Conservation (phyloP, 305 asterid species). For the Salvia sclarea region DNA sequence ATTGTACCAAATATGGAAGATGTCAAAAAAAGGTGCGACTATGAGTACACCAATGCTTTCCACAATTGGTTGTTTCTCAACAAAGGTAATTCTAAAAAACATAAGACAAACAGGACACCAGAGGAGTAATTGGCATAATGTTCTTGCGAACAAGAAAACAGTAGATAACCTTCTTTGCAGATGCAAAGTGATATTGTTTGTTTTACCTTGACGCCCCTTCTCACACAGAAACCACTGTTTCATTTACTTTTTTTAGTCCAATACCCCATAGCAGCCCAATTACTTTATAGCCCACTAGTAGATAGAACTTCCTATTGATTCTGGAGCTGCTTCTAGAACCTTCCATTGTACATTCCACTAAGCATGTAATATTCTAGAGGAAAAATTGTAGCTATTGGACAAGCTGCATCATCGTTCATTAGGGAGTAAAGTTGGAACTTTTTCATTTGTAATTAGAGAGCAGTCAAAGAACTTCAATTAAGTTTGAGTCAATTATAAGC, state of each 20-base stretch:
- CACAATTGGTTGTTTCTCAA: not conserved
- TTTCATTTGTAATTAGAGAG: not conserved
- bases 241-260: not conserved
- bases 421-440: not conserved
- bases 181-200: conserved; percentile 1
- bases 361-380: not conserved
- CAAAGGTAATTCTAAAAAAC: not conserved
- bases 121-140: not conserved
- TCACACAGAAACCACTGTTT: not conserved
- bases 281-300: too few relatives aligned
- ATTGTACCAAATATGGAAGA: conserved; percentile 8
- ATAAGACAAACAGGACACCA: not conserved
- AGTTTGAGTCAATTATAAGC: not conserved
- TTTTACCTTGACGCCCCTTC: conserved; percentile 9
- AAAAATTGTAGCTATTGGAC: not conserved
- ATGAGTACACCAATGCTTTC: not conserved
- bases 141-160: not conserved
- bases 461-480: not conserved
- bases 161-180: not conserved
- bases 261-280: not conserved
- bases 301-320: not conserved
- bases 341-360: not conserved
- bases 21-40: not conserved
- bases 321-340: not conserved
- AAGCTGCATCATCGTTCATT: not conserved